Evolutionary conservation across 179 eudicot genomes (phyloP), one percentile per base, ranked within the genome.

Genomic region (Pouteria campechiana): DNA sequence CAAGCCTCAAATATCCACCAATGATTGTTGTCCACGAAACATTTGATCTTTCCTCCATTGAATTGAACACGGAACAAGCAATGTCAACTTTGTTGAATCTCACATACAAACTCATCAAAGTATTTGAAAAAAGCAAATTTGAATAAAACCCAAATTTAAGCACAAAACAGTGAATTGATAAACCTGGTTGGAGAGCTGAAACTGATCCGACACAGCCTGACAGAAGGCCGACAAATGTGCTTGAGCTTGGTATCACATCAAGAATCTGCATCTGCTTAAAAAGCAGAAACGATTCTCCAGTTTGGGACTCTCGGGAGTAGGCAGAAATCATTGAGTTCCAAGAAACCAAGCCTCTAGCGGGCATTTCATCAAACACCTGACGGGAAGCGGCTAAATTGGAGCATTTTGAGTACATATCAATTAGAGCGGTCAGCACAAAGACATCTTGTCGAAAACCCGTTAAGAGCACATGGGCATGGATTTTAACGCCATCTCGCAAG

Each of bases 241-340:
- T n/a, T n/a, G n/a, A n/a, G n/a, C n/a, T n/a, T n/a, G n/a, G n/a
- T n/a, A n/a, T n/a, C n/a, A n/a, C n/a, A n/a, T n/a, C n/a, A n/a
- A n/a, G n/a, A n/a, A n/a, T n/a, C n/a, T n/a, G n/a, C n/a, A n/a
- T n/a, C n/a, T n/a, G n/a, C n/a, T n/a, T n/a, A n/a, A n/a, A n/a
- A n/a, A n/a, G n/a, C n/a, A n/a, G n/a, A n/a, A n/a, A n/a, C n/a
- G n/a, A n/a, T n/a, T n/a, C n/a, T n/a, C n/a, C n/a, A n/a, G n/a
- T n/a, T n/a, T n/a, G n/a, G n/a, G n/a, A n/a, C n/a, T n/a, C n/a
- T n/a, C n/a, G n/a, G n/a, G n/a, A n/a, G n/a, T n/a, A n/a, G n/a
- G n/a, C n/a, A n/a, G 51, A 5, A 32, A 54, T 14, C 51, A 44
- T 31, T 4, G 51, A 29, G 27, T 50, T 54, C 51, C 51, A 54